phyloP scores from a whole-genome alignment of 441 rosid genomes.

The Melastoma candidum region DNA sequence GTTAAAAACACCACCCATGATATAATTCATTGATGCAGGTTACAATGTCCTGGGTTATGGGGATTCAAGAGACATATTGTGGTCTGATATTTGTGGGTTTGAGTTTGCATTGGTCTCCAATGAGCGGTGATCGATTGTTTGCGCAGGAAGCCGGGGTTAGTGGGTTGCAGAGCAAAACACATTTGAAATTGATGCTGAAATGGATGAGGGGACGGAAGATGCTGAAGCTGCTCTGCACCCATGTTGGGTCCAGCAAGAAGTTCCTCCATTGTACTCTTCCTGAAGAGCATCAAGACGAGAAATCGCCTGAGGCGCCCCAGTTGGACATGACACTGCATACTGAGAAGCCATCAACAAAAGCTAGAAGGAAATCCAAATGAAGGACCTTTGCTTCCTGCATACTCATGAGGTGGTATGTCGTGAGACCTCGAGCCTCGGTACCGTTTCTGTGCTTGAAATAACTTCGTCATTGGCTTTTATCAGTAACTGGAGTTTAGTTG shows the following conservation, averaged over 20 bases:
- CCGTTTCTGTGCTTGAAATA: neutral
- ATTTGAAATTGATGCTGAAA: conserved; percentile 86
- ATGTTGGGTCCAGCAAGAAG: conserved; percentile 66
- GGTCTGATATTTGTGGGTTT: too few relatives aligned
- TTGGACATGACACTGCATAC: conserved; percentile 14
- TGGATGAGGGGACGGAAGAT: conserved; percentile 93
- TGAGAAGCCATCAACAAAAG: conserved; percentile 19
- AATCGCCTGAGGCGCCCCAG: conserved; percentile 13
- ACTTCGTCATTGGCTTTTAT: neutral
- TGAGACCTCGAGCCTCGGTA: too few relatives aligned
- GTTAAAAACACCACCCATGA: too few relatives aligned
- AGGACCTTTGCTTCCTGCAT: neutral
- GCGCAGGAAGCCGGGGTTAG: conserved; percentile 55
- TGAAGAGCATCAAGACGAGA: conserved; percentile 45
- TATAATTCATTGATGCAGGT: too few relatives aligned
- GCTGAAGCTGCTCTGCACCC: conserved; percentile 76
- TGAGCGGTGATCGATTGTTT: neutral
- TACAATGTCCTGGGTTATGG: too few relatives aligned
- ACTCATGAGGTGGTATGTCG: too few relatives aligned
- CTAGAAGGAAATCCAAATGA: conserved; percentile 27
- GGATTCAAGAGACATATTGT: too few relatives aligned
- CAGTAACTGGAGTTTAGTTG: too few relatives aligned
- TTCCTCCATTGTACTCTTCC: conserved; percentile 59
- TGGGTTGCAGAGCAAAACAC: conserved; percentile 79
- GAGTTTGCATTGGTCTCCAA: too few relatives aligned